Evolutionary conservation across 768 basidiomycete species (phyloP).

Genomic region (Pulveroboletus sp.): DNA sequence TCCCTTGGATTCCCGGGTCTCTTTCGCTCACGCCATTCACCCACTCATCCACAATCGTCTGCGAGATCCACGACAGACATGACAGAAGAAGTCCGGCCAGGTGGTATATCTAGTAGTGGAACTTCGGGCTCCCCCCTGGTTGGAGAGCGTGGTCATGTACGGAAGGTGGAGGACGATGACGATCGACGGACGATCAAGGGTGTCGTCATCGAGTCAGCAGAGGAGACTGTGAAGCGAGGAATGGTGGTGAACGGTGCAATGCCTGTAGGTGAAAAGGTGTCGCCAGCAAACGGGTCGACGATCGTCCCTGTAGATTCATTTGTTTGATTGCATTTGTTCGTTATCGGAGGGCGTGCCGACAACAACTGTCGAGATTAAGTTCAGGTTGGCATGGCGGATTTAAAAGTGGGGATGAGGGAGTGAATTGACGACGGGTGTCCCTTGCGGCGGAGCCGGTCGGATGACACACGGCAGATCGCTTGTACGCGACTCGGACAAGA

Average conservation of each 20-base stretch:
- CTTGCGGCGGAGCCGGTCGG: conserved; percentile 1
- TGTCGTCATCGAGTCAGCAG: conserved; percentile 20
- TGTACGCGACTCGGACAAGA: no score
- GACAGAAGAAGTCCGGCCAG: conserved; percentile 20
- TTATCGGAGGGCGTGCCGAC: conserved; percentile 1
- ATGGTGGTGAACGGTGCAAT: conserved; percentile 7
- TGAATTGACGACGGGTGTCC: conserved; percentile 18
- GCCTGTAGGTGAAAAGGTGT: conserved; percentile 24
- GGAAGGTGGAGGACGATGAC: conserved; percentile 36
- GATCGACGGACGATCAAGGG: conserved; percentile 40
- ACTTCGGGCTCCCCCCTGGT: conserved; percentile 7
- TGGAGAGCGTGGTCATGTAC: conserved; percentile 1
- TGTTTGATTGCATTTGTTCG: conserved; percentile 13
- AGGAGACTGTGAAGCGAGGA: conserved; percentile 9
- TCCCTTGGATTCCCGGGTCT: conserved; percentile 59
- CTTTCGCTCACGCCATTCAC: conserved; percentile 58
- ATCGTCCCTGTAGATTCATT: conserved; percentile 21
- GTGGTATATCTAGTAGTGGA: conserved; percentile 8
- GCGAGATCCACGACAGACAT: conserved; percentile 20
- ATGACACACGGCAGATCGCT: no score
- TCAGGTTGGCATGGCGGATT: conserved; percentile 10
- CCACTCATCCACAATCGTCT: conserved; percentile 31
- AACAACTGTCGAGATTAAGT: conserved; percentile 3
- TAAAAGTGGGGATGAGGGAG: conserved; percentile 9
- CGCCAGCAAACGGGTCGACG: conserved; percentile 8